A percentile compares a stretch with the other conserved stretches of the same genome.
These are phyloP conservation scores for Lotus japonicus DNA, from an alignment of 306 rosid genomes.

Conservation along the genomic window DNA sequence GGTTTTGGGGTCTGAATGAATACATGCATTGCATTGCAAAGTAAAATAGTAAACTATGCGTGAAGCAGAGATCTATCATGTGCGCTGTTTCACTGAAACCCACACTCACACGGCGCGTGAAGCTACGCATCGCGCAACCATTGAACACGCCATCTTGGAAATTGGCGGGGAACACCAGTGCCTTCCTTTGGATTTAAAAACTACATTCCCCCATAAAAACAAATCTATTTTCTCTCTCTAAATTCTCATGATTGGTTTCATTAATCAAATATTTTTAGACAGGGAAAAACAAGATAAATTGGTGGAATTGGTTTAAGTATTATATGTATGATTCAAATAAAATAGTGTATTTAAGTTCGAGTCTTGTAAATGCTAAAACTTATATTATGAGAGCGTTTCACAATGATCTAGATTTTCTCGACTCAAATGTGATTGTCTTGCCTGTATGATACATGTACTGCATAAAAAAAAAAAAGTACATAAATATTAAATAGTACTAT, in stretches of 20 bases:
- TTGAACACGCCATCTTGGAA: slow-evolving; percentile 17
- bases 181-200: slow-evolving; percentile 34
- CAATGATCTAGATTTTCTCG: no score
- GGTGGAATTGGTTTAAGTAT: no score
- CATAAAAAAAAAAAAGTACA: no score
- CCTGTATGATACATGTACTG: no score
- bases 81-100: slow-evolving; percentile 9
- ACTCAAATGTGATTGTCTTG: no score
- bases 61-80: slow-evolving; percentile 29
- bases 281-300: no score
- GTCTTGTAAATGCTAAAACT: no score
- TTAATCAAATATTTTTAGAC: not conserved
- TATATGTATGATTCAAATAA: no score
- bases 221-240: slow-evolving; percentile 9
- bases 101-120: slow-evolving; percentile 26
- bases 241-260: slow-evolving; percentile 8
- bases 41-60: slow-evolving; percentile 19
- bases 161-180: slow-evolving; percentile 53
- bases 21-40: slow-evolving; percentile 21
- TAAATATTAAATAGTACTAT: no score
- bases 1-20: no score
- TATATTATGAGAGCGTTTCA: no score
- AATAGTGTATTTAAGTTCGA: no score
- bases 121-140: slow-evolving; percentile 14
- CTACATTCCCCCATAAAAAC: not conserved